Evolutionary conservation across 164 flowering plant species (phyloP).

Genomic region (Taxillus chinensis): DNA sequence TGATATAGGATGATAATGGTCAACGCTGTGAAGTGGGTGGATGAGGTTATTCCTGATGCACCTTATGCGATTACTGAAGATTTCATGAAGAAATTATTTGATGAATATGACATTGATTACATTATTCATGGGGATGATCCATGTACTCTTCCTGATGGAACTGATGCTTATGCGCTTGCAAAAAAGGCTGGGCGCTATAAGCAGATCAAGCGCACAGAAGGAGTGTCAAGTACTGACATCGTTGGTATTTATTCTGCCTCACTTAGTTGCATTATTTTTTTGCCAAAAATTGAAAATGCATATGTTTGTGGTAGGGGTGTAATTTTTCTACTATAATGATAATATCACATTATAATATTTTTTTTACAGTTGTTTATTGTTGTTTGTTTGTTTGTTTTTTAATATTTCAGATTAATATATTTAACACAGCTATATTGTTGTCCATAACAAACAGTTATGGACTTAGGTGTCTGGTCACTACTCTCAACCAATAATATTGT

Average conservation of each 20-base stretch:
- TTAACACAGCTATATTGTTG: too few species aligned
- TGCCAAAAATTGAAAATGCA: too few species aligned
- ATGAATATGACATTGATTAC: slow-evolving; percentile 81
- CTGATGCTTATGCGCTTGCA: slow-evolving; percentile 96
- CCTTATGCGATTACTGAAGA: slow-evolving; percentile 96
- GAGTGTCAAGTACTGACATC: slow-evolving; percentile 97
- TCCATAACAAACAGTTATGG: too few species aligned
- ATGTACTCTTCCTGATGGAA: slow-evolving; percentile 93
- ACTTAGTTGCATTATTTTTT: not conserved
- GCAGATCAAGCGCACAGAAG: slow-evolving; percentile 98
- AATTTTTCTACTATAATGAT: too few species aligned
- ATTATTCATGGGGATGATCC: slow-evolving; percentile 99
- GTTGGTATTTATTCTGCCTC: slow-evolving; percentile 52
- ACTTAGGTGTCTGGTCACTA: too few species aligned
- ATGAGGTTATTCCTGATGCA: slow-evolving; percentile 92
- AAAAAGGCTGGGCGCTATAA: slow-evolving; percentile 96
- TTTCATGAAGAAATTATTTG: slow-evolving; percentile 77
- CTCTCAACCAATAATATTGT: too few species aligned
- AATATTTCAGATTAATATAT: too few species aligned
- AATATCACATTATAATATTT: too few species aligned
- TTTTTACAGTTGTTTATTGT: too few species aligned
- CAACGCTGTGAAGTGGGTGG: slow-evolving; percentile 93
- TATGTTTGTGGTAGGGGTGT: too few species aligned
- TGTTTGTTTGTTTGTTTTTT: too few species aligned
- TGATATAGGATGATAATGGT: slow-evolving; percentile 80